Percentiles rank a stretch among this genome's conserved stretches.
These are phyloP conservation scores for Penicillium mononematosum DNA, from an alignment of 495 filamentous ascomycete genomes.

Conservation along the genomic window DNA sequence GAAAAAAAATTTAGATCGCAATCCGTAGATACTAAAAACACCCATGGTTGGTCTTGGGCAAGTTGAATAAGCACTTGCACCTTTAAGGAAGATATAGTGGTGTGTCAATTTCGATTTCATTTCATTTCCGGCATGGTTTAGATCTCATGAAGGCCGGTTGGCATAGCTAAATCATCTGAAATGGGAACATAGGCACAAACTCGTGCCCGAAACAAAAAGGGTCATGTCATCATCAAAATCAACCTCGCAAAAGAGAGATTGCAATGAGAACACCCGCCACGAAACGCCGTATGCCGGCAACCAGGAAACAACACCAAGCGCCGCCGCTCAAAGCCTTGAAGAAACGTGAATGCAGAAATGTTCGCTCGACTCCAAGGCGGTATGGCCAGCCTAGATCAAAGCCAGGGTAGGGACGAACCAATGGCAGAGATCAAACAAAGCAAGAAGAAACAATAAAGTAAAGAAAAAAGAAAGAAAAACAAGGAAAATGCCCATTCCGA, in stretches of 20 bases:
- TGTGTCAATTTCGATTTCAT: neutral
- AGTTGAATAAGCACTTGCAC: neutral
- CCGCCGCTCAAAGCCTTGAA: constrained; percentile 34
- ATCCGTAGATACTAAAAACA: neutral
- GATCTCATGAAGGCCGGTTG: constrained; percentile 8
- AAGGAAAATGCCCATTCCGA: constrained; percentile 12
- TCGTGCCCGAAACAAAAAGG: constrained; percentile 1
- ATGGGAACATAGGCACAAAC: constrained; percentile 6
- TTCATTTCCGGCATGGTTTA: constrained; percentile 11
- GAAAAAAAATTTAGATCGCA: neutral
- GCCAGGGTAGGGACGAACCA: neutral
- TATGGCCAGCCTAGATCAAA: neutral
- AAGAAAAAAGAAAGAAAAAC: constrained; percentile 13
- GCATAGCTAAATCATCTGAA: constrained; percentile 9
- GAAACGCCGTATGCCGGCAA: constrained; percentile 30
- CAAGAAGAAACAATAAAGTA: constrained; percentile 1
- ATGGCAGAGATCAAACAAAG: neutral
- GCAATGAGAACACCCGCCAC: constrained; percentile 11
- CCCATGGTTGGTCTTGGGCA: neutral
- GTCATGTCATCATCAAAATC: constrained; percentile 25
- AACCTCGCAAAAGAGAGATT: constrained; percentile 12
- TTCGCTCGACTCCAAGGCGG: neutral
- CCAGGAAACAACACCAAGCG: constrained; percentile 40
- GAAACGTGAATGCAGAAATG: constrained; percentile 13
- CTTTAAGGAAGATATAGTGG: neutral